Evolutionary conservation across 768 basidiomycete species (phyloP).

Genomic region (Sistotremastrum niveocremeum): DNA sequence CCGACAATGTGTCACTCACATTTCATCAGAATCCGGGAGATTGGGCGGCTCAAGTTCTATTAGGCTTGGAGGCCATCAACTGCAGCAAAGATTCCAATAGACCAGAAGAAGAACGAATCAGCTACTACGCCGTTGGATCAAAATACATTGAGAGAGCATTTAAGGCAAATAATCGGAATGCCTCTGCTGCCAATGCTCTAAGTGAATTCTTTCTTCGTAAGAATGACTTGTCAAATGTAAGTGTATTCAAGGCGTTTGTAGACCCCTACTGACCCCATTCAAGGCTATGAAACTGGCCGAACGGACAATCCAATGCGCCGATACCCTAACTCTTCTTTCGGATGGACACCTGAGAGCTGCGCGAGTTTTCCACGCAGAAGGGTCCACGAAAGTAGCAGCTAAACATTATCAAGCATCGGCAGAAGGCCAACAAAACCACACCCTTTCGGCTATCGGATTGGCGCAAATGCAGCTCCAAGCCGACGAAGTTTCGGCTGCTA

Average conservation of each 20-base stretch:
- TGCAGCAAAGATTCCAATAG: slow-evolving; percentile 60
- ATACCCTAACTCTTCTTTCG: slow-evolving; percentile 70
- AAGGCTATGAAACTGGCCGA: slow-evolving; percentile 90
- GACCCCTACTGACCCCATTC: not conserved
- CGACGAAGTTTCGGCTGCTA: slow-evolving; percentile 79
- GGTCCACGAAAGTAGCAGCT: slow-evolving; percentile 43
- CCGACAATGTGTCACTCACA: not conserved
- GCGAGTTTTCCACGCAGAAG: slow-evolving; percentile 65
- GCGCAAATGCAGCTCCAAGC: slow-evolving; percentile 73
- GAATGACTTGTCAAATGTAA: slow-evolving; percentile 46
- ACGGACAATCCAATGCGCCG: slow-evolving; percentile 86
- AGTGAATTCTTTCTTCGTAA: slow-evolving; percentile 70
- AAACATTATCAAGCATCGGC: slow-evolving; percentile 56
- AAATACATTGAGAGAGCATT: slow-evolving; percentile 67
- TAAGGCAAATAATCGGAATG: slow-evolving; percentile 58
- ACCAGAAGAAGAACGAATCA: slow-evolving; percentile 47
- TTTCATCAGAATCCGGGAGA: slow-evolving; percentile 53
- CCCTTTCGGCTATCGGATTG: slow-evolving; percentile 70
- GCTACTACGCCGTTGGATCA: slow-evolving; percentile 50
- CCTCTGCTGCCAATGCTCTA: slow-evolving; percentile 70
- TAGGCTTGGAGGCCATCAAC: slow-evolving; percentile 82
- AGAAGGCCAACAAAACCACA: slow-evolving; percentile 58
- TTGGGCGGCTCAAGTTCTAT: slow-evolving; percentile 67
- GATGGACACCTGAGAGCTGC: slow-evolving; percentile 82
- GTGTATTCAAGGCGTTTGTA: slow-evolving; percentile 6